These are phyloP conservation scores for Naumovozyma baii DNA, from an alignment of 805 yeast genomes.

Conservation along the genomic window DNA sequence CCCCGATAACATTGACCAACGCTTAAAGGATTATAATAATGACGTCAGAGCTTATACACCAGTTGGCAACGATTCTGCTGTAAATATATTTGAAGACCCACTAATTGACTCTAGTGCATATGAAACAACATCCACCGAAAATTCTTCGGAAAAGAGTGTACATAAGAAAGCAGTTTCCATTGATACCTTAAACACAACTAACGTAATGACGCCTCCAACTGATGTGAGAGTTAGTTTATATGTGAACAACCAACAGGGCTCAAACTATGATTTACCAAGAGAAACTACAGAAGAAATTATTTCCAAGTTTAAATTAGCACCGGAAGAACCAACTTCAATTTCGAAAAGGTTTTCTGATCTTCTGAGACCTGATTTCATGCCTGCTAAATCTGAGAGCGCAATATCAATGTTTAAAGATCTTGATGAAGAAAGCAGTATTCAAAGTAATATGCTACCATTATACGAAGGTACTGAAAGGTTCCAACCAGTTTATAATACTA, in stretches of 20 bases:
- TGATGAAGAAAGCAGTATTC: conserved; percentile 13
- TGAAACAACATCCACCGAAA: conserved; percentile 15
- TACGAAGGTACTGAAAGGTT: neutral
- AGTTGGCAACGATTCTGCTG: conserved; percentile 4
- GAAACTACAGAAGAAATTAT: conserved; percentile 29
- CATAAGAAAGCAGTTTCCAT: conserved; percentile 28
- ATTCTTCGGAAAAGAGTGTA: conserved; percentile 14
- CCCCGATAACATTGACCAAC: conserved; percentile 1
- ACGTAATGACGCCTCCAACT: conserved; percentile 21
- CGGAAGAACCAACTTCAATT: conserved; percentile 15
- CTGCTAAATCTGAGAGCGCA: conserved; percentile 17
- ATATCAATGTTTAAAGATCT: conserved; percentile 27
- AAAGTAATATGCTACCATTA: neutral
- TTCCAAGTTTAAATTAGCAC: conserved; percentile 24
- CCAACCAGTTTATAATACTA: neutral
- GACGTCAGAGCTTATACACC: conserved; percentile 1
- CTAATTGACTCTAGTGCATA: conserved; percentile 17
- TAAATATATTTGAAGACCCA: conserved; percentile 27
- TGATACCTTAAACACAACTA: conserved; percentile 25
- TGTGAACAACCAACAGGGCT: conserved; percentile 13
- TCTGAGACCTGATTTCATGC: conserved; percentile 1
- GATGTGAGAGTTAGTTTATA: conserved; percentile 28
- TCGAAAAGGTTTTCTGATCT: conserved; percentile 19
- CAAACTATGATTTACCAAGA: conserved; percentile 9
- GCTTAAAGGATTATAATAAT: neutral